Percentiles rank a stretch among this genome's conserved stretches.
phyloP scores from a whole-genome alignment of 1,139 yeast genomes.

The Debaryomyces nepalensis region DNA sequence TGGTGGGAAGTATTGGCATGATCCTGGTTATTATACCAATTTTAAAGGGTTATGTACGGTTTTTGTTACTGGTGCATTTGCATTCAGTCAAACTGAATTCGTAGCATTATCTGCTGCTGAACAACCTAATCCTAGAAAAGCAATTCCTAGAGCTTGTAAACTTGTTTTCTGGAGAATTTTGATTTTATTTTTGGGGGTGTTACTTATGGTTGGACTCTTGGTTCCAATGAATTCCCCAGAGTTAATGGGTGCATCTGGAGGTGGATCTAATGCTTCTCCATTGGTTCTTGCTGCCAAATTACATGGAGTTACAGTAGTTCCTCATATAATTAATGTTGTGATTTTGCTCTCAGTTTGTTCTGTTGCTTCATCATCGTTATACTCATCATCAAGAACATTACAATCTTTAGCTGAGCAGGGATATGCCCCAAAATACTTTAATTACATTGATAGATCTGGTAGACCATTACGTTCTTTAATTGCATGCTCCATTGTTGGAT shows the following conservation, averaged over 20 bases:
- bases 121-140: conserved; percentile 35
- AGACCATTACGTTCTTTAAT: conserved; percentile 44
- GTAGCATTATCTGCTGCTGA: conserved; percentile 40
- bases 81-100: conserved; percentile 34
- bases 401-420: conserved; percentile 49
- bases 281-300: conserved; percentile 36
- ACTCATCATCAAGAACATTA: conserved; percentile 48
- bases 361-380: conserved; percentile 49
- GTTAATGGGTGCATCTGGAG: conserved; percentile 32
- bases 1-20: conserved; percentile 36
- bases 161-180: conserved; percentile 37
- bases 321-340: conserved; percentile 47
- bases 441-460: conserved; percentile 46
- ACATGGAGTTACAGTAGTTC: conserved; percentile 38
- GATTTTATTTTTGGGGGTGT: conserved; percentile 36
- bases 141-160: conserved; percentile 38
- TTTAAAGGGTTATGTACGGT: conserved; percentile 37
- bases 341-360: conserved; percentile 50
- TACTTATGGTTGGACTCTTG: conserved; percentile 37
- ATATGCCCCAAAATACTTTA: conserved; percentile 46
- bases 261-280: conserved; percentile 36
- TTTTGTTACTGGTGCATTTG: conserved; percentile 34
- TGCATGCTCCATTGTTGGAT: conserved; percentile 29
- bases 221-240: conserved; percentile 36
- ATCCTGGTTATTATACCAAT: conserved; percentile 30